Conservation (phyloP, 2,329 filamentous ascomycete species). For the Dryadomyces quercivorus region DNA sequence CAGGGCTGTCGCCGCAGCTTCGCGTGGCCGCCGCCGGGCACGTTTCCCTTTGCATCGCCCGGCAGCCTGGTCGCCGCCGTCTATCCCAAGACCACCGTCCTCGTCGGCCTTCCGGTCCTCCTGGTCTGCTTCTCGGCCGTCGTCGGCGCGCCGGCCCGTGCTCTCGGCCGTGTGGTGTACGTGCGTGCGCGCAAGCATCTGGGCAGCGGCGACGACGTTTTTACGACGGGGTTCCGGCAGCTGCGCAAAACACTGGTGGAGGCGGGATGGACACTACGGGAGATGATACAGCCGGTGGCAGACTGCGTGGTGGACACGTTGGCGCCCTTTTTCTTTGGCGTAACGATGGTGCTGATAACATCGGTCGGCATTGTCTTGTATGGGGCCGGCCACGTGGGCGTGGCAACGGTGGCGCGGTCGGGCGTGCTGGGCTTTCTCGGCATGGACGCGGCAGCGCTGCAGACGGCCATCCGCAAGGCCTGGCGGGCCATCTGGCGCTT, state of each 20-base stretch:
- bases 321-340: conserved; percentile 8
- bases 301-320: conserved; percentile 1
- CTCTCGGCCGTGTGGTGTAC: neutral
- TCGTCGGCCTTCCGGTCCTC: neutral
- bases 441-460: conserved; percentile 5
- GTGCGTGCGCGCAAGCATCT: neutral
- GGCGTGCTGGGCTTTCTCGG: conserved; percentile 9
- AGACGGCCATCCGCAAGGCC: conserved; percentile 1
- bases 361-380: conserved; percentile 9
- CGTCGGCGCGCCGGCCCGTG: neutral
- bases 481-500: conserved; percentile 7
- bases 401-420: conserved; percentile 2
- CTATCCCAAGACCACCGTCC: neutral
- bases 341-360: conserved; percentile 3
- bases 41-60: neutral
- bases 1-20: conserved; percentile 1
- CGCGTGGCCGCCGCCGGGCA: neutral
- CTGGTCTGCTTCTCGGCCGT: neutral
- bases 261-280: neutral
- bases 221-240: neutral
- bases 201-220: too few species aligned
- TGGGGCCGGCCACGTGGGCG: conserved; percentile 7
- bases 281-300: neutral
- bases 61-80: neutral
- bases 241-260: neutral